Evolutionary conservation across 192 early-diverging fungal genomes (phyloP), one percentile per base, ranked within the genome.

Genomic region (Backusella parvicylindrica): DNA sequence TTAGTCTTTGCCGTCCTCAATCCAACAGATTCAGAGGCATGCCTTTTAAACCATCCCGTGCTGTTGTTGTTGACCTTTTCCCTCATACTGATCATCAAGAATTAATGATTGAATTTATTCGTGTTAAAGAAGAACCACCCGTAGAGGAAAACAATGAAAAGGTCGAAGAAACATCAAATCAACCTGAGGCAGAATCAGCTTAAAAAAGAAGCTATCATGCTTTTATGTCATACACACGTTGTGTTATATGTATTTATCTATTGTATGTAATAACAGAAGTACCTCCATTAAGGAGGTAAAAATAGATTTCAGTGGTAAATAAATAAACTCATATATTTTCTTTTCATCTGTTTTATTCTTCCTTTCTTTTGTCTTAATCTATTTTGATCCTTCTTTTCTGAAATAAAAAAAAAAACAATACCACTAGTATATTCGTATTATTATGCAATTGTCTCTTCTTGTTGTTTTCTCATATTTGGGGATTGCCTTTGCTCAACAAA

Each of bases 41-140:
- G 37, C 89, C 91, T 12, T 95, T 95, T 82, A 76, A 82, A n/a
- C 88, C 88, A 2, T 65, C 76, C 12, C 75, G 82, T 47, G 91
- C 88, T 2, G 77, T 89, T 32, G 83, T 90, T 2, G 81, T 95
- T 6, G 93, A 95, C 75, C 66, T 95, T 23, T 95, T 95, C 85
- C 93, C 93, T 56, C 90, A 95, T 76, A 89, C 91, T 26, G 73
- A 84, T 26, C 87, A 86, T 56, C 91, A 81, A 50, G 93, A 94
- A 81, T 74, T 94, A 23, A 79, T 95, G 15, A 73, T 94, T 53
- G 89, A 89, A 71, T 91, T 93, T 74, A 69, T 82, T n/a, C 73
- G 90, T 60, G 78, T 76, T 18, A 33, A 50, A 32, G 40, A 53
- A 43, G 35, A 47, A 31, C n/a, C n/a, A 31, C n/a, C n/a, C 12